Evolutionary conservation across 768 basidiomycete species (phyloP).

Genomic region (Rossbeevera mucosa): DNA sequence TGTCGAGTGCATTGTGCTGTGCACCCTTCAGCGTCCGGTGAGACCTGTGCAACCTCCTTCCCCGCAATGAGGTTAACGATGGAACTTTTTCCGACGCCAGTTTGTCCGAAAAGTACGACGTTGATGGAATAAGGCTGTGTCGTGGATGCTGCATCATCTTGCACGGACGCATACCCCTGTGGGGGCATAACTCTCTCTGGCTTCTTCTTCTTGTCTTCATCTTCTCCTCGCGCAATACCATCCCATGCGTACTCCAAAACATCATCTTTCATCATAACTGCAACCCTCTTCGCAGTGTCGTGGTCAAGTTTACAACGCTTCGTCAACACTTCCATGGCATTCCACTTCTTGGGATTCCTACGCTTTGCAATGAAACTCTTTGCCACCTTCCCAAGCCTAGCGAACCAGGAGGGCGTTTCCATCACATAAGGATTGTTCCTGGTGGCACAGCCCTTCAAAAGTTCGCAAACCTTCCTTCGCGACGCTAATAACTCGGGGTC

Average conservation of each 20-base stretch:
- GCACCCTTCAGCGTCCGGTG: conserved; percentile 29
- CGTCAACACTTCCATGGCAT: conserved; percentile 17
- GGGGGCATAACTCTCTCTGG: too few species aligned
- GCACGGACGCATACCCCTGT: too few species aligned
- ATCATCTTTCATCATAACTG: conserved; percentile 17
- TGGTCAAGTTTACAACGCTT: conserved; percentile 8
- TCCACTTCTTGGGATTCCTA: conserved; percentile 13
- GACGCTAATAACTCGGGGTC: conserved; percentile 23
- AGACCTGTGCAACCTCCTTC: conserved; percentile 19
- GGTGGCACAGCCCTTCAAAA: conserved; percentile 16
- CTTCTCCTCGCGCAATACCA: too few species aligned
- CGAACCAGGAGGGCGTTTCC: conserved; percentile 19
- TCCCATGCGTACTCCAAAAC: too few species aligned
- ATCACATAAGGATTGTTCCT: conserved; percentile 6
- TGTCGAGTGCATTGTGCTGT: conserved; percentile 36
- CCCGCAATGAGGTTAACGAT: too few species aligned
- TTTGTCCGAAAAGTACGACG: too few species aligned
- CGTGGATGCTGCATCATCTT: too few species aligned
- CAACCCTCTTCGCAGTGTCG: conserved; percentile 24
- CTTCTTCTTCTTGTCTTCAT: too few species aligned
- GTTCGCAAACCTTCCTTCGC: conserved; percentile 13
- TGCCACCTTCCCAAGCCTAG: conserved; percentile 10
- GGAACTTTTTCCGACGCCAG: too few species aligned
- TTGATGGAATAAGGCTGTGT: too few species aligned
- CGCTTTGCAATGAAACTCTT: conserved; percentile 13